Evolutionary conservation across 768 basidiomycete species (phyloP), one percentile per base, ranked within the genome.

Genomic region (Leucosporidium creatinivorum): DNA sequence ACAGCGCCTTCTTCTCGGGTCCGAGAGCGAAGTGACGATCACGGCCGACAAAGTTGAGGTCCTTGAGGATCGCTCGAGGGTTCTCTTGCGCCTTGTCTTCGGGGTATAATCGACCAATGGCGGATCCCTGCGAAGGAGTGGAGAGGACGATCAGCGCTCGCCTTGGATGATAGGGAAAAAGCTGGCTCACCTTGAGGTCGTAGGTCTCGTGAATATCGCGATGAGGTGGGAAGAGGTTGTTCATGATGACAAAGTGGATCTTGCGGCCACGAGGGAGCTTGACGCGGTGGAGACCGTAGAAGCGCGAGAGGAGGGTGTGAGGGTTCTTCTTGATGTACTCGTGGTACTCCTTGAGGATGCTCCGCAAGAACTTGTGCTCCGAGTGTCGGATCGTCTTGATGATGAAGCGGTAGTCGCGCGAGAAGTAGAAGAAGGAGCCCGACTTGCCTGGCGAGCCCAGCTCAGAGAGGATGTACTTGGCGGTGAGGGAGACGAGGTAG

Each of bases 241-340:
- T 99, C 93, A 98, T 97, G 79, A 99, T 96, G 63, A 98, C 92
- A 76, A 99, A 99, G 78, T 99, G 96, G 62, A 99, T 99, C 80
- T 99, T 99, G 55, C 84, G 81, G 0, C 96, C 96, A 47, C 84
- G 83, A 0, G 96, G 96, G 0, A 99, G 84, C 80, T 99, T 99
- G 67, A 99, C 96, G 64, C 96, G 87, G 76, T 99, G 96, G 17
- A 99, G 82, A 13, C 96, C 96, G 77, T 98, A 99, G 79, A 99
- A 98, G 26, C 96, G 83, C 12, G 89, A 92, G 8, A 99, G 80
- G 1, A 98, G 81, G 0, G 93, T 96, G 76, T 98, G 93, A 0
- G 96, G 96, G 79, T 98, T 97, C 52, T 79, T 82, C 77, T 86
- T 86, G 68, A 98, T 85, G 75, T 98, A 92, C 23, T 82, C 81